A percentile compares a stretch with the other conserved stretches of the same genome.
Conservation (phyloP, 805 yeast species). For the Candida dendrica region DNA sequence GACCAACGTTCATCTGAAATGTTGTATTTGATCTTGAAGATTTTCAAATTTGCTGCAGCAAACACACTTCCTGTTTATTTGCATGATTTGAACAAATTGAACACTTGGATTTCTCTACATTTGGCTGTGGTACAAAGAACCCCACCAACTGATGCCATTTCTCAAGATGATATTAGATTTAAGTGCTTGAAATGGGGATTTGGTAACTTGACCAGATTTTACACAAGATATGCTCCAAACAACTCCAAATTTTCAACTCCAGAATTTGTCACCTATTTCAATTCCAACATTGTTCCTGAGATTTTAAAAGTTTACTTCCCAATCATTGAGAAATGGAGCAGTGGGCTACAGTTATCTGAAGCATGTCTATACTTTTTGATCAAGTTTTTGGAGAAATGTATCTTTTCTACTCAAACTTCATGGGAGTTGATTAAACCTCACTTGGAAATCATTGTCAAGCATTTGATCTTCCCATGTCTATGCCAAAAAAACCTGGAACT, state of each 20-base stretch:
- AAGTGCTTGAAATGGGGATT: conserved; percentile 87
- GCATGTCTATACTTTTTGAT: conserved; percentile 60
- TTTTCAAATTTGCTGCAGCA: conserved; percentile 56
- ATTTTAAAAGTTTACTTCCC: conserved; percentile 57
- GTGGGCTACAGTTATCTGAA: conserved; percentile 55
- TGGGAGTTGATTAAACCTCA: conserved; percentile 65
- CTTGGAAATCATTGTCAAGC: conserved; percentile 54
- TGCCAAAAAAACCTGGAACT: conserved; percentile 67
- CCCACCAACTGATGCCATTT: conserved; percentile 40
- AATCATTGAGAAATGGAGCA: conserved; percentile 32
- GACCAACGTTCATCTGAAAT: conserved; percentile 34
- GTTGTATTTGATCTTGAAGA: conserved; percentile 57
- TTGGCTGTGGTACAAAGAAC: conserved; percentile 48
- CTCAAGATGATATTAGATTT: conserved; percentile 46
- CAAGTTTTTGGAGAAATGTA: conserved; percentile 56
- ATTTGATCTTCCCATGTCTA: conserved; percentile 67
- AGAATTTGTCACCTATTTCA: conserved; percentile 50
- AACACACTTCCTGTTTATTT: conserved; percentile 52
- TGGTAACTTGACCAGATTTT: conserved; percentile 66
- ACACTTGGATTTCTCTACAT: conserved; percentile 63
- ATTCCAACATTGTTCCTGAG: conserved; percentile 57
- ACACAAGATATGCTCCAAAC: conserved; percentile 44
- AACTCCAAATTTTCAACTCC: conserved; percentile 30
- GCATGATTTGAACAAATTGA: conserved; percentile 28
- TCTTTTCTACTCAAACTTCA: conserved; percentile 33